Base-by-base conservation (phyloP, 495 filamentous ascomycete genomes). In the Talaromyces proteolyticus region DNA sequence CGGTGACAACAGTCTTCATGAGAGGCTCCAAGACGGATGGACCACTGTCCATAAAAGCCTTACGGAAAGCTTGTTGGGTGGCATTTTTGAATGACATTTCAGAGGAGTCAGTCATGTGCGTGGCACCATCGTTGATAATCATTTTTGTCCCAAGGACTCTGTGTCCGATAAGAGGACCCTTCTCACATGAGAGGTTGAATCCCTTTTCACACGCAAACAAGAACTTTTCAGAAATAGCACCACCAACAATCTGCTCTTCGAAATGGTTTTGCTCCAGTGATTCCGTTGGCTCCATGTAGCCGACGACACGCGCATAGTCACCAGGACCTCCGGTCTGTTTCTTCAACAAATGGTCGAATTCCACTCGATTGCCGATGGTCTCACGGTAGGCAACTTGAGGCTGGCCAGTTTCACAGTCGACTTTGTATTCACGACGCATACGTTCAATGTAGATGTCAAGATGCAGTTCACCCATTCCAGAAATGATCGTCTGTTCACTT, bases 71-170 rank as follows among this genome's bases (percentile, higher is more conserved):
- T 74, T 96, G 89, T 73, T 94, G 88, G 23, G 93, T 95, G 21
- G 94, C 91, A 51, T 81, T 89, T 67, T 89, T 95, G 86, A 99
- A 99, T n/a, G 94, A 83, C 80, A 89, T 91, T 79, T 99, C 94
- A 38, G 87, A 92, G 3, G 93, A 97, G 72, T 99, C 94, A 14
- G 93, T 97, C 73, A 95, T 91, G 77, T 99, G 94, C 2, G 89
- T 99, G 25, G 91, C 90, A 63, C 94, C 94, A 60, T 99, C 94
- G 66, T 93, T 95, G 70, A 99, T 76, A 43, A 95, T 78, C 91
- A 99, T 95, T 58, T 65, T 73, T 3, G 88, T 78, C 24, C 93
- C 94, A 19, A 99, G 82, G 39, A 99, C 91, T 64, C 81, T 86
- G 77, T 99, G 94, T 45, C 92, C 93, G 53, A 99, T 81, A 22